These are phyloP conservation scores for Suhomyces anneliseae DNA, from an alignment of 1,139 yeast species.

Conservation along the genomic window DNA sequence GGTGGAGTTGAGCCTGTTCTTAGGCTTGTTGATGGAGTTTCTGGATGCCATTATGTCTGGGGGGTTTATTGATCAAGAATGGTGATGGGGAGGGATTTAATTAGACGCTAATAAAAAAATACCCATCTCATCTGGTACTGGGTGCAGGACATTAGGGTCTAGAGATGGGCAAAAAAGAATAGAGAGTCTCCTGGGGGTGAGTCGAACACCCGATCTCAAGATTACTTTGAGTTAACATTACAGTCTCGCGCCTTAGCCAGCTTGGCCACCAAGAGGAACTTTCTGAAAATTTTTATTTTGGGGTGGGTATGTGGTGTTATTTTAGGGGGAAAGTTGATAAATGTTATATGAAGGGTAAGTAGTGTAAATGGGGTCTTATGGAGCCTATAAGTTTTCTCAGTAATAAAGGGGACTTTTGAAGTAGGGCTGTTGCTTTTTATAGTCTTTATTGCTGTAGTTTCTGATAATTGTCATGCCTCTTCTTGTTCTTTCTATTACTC, in stretches of 20 bases:
- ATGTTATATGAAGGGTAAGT: too few species aligned
- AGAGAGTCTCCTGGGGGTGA: slow-evolving; percentile 73
- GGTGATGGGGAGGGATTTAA: not conserved
- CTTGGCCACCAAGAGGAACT: slow-evolving; percentile 69
- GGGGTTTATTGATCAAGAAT: not conserved
- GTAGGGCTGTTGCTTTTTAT: too few species aligned
- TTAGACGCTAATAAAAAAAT: slow-evolving; percentile 5
- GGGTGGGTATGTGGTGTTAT: not conserved
- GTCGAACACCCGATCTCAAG: slow-evolving; percentile 87
- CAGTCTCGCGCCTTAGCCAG: slow-evolving; percentile 84
- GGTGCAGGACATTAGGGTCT: slow-evolving; percentile 2
- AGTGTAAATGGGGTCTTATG: too few species aligned
- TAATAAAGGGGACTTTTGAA: too few species aligned
- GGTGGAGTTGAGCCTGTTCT: slow-evolving; percentile 55
- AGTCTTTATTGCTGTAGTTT: too few species aligned
- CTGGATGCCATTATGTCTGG: slow-evolving; percentile 62
- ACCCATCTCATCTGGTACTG: slow-evolving; percentile 8
- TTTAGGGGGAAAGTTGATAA: too few species aligned
- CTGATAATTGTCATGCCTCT: too few species aligned
- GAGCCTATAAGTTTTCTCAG: too few species aligned
- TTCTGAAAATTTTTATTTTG: not conserved
- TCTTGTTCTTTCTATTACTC: too few species aligned
- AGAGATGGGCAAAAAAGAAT: slow-evolving; percentile 19
- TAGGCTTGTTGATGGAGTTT: slow-evolving; percentile 79
- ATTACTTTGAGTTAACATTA: slow-evolving; percentile 49